Evolutionary conservation across 805 yeast genomes (phyloP).

Genomic region (Yarrowia yakushimensis): DNA sequence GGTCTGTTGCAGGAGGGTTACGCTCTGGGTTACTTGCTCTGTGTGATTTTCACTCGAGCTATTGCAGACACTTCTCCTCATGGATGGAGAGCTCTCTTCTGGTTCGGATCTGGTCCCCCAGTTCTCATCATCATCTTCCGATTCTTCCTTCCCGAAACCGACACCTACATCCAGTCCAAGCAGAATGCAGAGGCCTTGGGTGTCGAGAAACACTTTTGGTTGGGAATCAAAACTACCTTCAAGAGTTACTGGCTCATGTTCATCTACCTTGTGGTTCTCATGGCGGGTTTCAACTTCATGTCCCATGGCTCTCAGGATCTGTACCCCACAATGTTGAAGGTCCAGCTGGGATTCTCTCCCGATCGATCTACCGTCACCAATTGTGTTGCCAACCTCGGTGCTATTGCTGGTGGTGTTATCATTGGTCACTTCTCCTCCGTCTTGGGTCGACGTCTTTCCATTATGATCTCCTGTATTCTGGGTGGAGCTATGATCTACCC

Average conservation of each 20-base stretch:
- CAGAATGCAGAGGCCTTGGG: constrained; percentile 6
- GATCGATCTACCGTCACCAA: constrained; percentile 2
- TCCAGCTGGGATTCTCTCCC: constrained; percentile 30
- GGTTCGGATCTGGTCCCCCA: constrained; percentile 70
- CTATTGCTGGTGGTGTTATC: constrained; percentile 2
- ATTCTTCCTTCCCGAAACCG: constrained; percentile 57
- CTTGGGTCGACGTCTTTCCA: background rate
- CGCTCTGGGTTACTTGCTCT: background rate
- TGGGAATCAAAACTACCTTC: constrained; percentile 30
- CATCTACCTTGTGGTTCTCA: constrained; percentile 53
- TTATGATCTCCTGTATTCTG: background rate
- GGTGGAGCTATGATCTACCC: constrained; percentile 10
- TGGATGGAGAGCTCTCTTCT: constrained; percentile 68
- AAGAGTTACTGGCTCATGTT: constrained; percentile 57
- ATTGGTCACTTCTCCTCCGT: background rate
- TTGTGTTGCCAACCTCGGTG: constrained; percentile 6
- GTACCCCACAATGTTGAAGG: constrained; percentile 60
- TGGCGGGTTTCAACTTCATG: constrained; percentile 67
- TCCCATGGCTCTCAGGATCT: constrained; percentile 74
- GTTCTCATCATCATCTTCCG: constrained; percentile 60
- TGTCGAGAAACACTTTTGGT: background rate
- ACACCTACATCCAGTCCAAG: constrained; percentile 42
- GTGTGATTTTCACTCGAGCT: constrained; percentile 3
- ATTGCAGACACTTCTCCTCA: constrained; percentile 43
- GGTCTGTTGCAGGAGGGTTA: constrained; percentile 43